Evolutionary conservation across 202 grass and related monocot species (phyloP), one percentile per base, ranked within the genome.

Genomic region (Carex arenaria): DNA sequence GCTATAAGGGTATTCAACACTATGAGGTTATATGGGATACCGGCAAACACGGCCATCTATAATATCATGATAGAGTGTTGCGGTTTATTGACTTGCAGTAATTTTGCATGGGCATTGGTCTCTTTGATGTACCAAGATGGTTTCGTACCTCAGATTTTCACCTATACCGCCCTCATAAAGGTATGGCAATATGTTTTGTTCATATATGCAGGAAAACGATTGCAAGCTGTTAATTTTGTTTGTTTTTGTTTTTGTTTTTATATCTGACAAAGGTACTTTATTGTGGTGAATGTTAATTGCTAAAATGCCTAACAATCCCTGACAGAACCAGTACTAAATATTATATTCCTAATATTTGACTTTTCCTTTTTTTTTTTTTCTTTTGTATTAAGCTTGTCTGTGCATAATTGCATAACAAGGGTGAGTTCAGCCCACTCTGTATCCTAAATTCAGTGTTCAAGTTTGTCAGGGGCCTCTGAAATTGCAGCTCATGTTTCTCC

Each of bases 1-100:
- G 87, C 95, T 82, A 84, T 95, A 78, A 94, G 22, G 84, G 83
- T 88, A 61, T 95, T 95, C 81, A 92, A 86, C 83, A 88, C 71
- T 77, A 95, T 98, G 90, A 94, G 83, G 79, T 82, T 70, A 67
- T 90, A 59, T 30, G 52, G 55, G 79, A 83, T 95, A 65, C 92
- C 89, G 80, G 59, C 66, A 45, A 79, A 93, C 87, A 40, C 80
- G 77, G 85, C 85, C 61, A 89, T 91, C 60, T 98, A 93, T 81
- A 95, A 80, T 72, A 88, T 88, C 40, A 98, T 98, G 95, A 91
- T 98, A 86, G 84, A 93, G 74, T 98, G 92, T 81, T 93, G 88
- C 80, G 82, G 89, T 61, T 84, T 85, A 60, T 85, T 94, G 47
- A 66, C 56, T 42, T 89, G 86, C 87, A 83, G 85, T 28, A 90